A percentile compares a stretch with the other conserved stretches of the same genome.
phyloP scores from a whole-genome alignment of 192 early-diverging fungal genomes.

The Backusella tarrabulga region DNA sequence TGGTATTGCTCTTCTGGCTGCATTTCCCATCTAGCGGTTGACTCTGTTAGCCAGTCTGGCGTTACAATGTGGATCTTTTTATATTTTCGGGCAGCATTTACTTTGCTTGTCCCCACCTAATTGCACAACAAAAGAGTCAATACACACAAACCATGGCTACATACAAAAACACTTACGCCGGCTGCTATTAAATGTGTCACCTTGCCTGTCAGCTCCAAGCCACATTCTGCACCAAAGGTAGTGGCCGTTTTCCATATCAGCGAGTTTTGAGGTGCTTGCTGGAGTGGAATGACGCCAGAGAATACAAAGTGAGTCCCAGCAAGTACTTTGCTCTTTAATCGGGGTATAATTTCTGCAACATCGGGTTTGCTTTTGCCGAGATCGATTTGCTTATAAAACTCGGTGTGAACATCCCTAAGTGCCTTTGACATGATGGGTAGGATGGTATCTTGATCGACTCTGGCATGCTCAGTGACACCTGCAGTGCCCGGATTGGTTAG shows the following conservation, averaged over 20 bases:
- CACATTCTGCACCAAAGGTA: constrained; percentile 85
- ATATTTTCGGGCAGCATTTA: constrained; percentile 56
- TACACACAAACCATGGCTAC: neutral
- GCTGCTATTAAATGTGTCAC: constrained; percentile 91
- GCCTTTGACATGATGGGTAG: constrained; percentile 32
- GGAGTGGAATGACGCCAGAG: constrained; percentile 75
- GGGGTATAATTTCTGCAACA: constrained; percentile 56
- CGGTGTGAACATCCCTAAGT: constrained; percentile 61
- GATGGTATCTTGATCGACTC: neutral
- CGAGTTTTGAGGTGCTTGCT: constrained; percentile 53
- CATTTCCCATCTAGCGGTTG: constrained; percentile 65
- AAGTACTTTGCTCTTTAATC: constrained; percentile 63
- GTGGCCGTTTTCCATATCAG: constrained; percentile 81
- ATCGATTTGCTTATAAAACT: constrained; percentile 65
- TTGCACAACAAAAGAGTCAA: neutral
- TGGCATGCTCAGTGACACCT: neutral
- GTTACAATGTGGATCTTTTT: constrained; percentile 51
- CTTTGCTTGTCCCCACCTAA: constrained; percentile 77
- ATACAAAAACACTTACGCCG: constrained; percentile 51
- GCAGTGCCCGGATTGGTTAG: neutral
- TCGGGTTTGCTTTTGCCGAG: neutral
- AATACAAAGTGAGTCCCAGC: constrained; percentile 73
- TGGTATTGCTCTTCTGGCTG: constrained; percentile 68
- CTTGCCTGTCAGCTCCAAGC: constrained; percentile 49
- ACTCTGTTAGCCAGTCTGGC: constrained; percentile 69